phyloP scores from a whole-genome alignment of 2,329 filamentous ascomycete species.

The Phyllosticta citriasiana region DNA sequence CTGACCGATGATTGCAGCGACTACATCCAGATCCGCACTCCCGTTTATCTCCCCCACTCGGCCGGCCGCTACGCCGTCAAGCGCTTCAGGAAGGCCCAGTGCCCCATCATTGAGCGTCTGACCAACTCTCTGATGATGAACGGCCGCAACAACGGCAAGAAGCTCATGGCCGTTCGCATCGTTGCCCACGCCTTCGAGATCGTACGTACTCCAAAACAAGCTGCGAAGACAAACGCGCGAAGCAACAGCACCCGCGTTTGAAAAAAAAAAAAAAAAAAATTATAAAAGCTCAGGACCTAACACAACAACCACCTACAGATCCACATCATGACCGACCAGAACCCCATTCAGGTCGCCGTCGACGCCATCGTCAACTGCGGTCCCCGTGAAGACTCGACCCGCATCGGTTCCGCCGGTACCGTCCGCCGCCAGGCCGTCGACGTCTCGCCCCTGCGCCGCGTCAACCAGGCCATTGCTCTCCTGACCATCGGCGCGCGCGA shows the following conservation, averaged over 20 bases:
- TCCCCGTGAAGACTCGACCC: slow-evolving; percentile 98
- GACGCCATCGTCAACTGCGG: slow-evolving; percentile 99
- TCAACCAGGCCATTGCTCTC: slow-evolving; percentile 99
- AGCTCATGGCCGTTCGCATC: slow-evolving; percentile 99
- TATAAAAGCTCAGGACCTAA: not conserved
- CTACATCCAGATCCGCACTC: slow-evolving; percentile 98
- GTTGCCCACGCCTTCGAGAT: slow-evolving; percentile 99
- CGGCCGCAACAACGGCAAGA: slow-evolving; percentile 99
- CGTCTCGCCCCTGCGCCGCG: slow-evolving; percentile 97
- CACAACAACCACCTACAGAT: slow-evolving; percentile 48
- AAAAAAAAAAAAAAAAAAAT: too few relatives aligned
- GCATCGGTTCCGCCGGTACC: slow-evolving; percentile 98
- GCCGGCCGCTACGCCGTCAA: slow-evolving; percentile 98
- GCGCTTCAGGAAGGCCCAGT: slow-evolving; percentile 99
- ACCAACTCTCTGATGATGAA: slow-evolving; percentile 99
- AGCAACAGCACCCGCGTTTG: not conserved
- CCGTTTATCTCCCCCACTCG: slow-evolving; percentile 98
- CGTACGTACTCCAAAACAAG: slow-evolving; percentile 51
- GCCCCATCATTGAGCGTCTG: slow-evolving; percentile 99
- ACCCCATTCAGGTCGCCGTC: slow-evolving; percentile 99
- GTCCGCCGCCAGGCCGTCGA: slow-evolving; percentile 99
- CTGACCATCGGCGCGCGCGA: slow-evolving; percentile 98
- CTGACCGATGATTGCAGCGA: slow-evolving; percentile 55
- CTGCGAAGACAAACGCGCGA: not conserved
- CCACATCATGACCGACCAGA: slow-evolving; percentile 99